These are phyloP conservation scores for Candida palmyrensis DNA, from an alignment of 805 yeast species.

Conservation along the genomic window DNA sequence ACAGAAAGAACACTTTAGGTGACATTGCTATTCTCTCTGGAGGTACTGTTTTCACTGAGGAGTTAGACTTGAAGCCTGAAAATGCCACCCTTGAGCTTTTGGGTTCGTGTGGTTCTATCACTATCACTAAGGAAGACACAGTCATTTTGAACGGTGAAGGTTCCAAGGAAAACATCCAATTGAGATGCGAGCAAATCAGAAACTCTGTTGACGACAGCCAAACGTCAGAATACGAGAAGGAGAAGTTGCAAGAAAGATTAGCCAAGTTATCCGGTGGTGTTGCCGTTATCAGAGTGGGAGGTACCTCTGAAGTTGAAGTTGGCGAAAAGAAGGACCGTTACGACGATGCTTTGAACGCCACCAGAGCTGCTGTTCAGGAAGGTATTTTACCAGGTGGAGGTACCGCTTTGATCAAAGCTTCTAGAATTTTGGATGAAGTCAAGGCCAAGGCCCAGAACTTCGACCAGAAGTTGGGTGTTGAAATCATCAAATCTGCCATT, in stretches of 20 bases:
- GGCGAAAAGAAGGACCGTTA: slow-evolving; percentile 99
- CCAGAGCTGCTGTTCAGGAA: slow-evolving; percentile 98
- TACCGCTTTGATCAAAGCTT: slow-evolving; percentile 93
- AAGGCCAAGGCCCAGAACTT: slow-evolving; percentile 70
- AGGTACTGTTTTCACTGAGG: slow-evolving; percentile 89
- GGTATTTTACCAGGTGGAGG: slow-evolving; percentile 99
- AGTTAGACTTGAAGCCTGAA: slow-evolving; percentile 92
- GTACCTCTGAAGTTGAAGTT: slow-evolving; percentile 94
- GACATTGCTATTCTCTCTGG: slow-evolving; percentile 94
- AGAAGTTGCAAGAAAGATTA: slow-evolving; percentile 93
- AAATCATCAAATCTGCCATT: slow-evolving; percentile 87
- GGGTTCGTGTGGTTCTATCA: slow-evolving; percentile 87
- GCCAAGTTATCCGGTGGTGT: slow-evolving; percentile 98
- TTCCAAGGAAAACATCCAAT: slow-evolving; percentile 67
- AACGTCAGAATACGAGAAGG: slow-evolving; percentile 89
- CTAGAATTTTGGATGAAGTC: slow-evolving; percentile 64
- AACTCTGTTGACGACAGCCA: slow-evolving; percentile 66
- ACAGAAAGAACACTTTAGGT: slow-evolving; percentile 93
- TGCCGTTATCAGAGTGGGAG: slow-evolving; percentile 97
- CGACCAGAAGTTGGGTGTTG: slow-evolving; percentile 95
- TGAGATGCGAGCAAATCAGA: slow-evolving; percentile 93
- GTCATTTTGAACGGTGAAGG: slow-evolving; percentile 93
- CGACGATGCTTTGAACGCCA: slow-evolving; percentile 97
- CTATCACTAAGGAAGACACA: slow-evolving; percentile 94
- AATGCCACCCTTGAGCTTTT: slow-evolving; percentile 84